Conservation (phyloP, 2,329 filamentous ascomycete species). For the Hymenoscyphus infarciens region DNA sequence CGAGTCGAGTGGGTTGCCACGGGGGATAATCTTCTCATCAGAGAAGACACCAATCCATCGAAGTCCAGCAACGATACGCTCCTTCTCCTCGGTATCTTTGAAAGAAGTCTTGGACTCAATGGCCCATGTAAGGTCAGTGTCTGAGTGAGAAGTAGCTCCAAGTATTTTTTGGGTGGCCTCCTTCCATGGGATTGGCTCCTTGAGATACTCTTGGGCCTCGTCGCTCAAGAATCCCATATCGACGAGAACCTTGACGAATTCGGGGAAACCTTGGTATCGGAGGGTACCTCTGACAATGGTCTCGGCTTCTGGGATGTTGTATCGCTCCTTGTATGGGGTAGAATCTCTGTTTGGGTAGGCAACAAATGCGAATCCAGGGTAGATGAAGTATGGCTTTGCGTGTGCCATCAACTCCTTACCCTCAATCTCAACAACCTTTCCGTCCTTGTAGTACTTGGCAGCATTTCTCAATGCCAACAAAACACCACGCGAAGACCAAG, state of each 20-base stretch:
- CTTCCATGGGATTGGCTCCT: conserved; percentile 71
- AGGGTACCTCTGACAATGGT: conserved; percentile 83
- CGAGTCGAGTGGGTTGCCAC: conserved; percentile 82
- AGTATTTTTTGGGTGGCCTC: conserved; percentile 78
- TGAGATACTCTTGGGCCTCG: conserved; percentile 60
- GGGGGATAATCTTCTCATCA: conserved; percentile 63
- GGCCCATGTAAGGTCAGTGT: conserved; percentile 68
- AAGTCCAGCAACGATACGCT: conserved; percentile 67
- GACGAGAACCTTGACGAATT: conserved; percentile 83
- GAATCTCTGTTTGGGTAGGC: conserved; percentile 93
- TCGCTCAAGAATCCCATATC: conserved; percentile 87
- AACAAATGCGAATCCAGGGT: conserved; percentile 83
- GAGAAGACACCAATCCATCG: conserved; percentile 65
- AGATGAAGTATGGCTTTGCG: conserved; percentile 88
- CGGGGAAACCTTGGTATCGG: conserved; percentile 70
- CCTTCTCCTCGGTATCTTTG: conserved; percentile 61
- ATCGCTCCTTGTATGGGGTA: conserved; percentile 81
- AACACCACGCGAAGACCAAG: conserved; percentile 60
- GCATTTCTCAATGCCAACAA: conserved; percentile 81
- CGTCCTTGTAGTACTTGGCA: conserved; percentile 79
- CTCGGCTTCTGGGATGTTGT: conserved; percentile 86
- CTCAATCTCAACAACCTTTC: conserved; percentile 65
- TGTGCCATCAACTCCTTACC: conserved; percentile 75
- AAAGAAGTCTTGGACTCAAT: conserved; percentile 76
- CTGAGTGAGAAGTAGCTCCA: conserved; percentile 60